These are phyloP conservation scores for Ajuga chamaepitys DNA, from an alignment of 257 asterid species.

Conservation along the genomic window DNA sequence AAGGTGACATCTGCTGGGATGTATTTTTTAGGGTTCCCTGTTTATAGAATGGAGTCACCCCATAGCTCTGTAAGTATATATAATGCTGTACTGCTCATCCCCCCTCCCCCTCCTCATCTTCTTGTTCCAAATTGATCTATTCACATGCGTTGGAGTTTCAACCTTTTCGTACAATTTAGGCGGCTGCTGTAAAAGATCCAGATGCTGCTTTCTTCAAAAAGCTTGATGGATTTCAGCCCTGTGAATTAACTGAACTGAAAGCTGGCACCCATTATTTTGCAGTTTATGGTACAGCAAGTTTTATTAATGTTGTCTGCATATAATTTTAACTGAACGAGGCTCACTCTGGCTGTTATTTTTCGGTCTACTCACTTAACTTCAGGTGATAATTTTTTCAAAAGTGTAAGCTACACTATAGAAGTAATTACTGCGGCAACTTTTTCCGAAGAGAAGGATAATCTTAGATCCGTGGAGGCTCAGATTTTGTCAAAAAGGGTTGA, in stretches of 20 bases:
- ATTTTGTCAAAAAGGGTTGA: slow-evolving; percentile 86
- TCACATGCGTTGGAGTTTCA: slow-evolving; percentile 2
- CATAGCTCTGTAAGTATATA: slow-evolving; percentile 55
- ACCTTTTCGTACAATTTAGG: slow-evolving; percentile 26
- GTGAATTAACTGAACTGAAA: slow-evolving; percentile 82
- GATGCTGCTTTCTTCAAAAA: slow-evolving; percentile 94
- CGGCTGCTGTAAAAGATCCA: slow-evolving; percentile 69
- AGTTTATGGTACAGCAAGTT: slow-evolving; percentile 65
- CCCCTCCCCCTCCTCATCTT: neutral
- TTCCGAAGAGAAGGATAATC: slow-evolving; percentile 73
- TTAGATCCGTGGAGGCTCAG: slow-evolving; percentile 74
- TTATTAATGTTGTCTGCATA: slow-evolving; percentile 13
- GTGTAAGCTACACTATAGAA: slow-evolving; percentile 80
- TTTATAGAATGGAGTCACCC: slow-evolving; percentile 73
- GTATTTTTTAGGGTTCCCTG: slow-evolving; percentile 94
- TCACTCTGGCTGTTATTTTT: slow-evolving; percentile 14
- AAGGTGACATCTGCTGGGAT: slow-evolving; percentile 86
- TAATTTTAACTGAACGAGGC: neutral
- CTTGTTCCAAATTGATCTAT: neutral
- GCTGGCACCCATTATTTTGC: slow-evolving; percentile 88
- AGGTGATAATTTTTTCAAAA: slow-evolving; percentile 97
- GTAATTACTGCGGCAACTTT: slow-evolving; percentile 67
- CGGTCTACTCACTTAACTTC: slow-evolving; percentile 16
- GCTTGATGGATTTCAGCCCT: slow-evolving; percentile 93
- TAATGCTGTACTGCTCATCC: neutral